Evolutionary conservation across 352 stramenopile genomes (phyloP), one percentile per base, ranked within the genome.

Genomic region (Pythium graminicola): DNA sequence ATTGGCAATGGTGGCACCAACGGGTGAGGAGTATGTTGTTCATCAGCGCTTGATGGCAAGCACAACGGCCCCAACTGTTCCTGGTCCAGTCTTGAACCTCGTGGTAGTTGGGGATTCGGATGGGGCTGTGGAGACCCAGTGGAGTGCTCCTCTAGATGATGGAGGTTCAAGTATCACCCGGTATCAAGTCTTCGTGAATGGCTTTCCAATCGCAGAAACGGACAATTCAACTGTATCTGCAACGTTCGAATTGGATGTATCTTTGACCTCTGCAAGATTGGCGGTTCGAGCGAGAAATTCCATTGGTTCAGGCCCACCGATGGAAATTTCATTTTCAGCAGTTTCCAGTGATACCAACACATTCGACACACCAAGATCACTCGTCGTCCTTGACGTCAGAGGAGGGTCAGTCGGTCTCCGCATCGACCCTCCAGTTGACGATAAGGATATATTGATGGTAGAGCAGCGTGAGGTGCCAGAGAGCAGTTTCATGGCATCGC

Each of bases 141-240:
- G 76, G 76, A 62, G 47, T 17, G 41, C 55, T 5, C 54, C 67
- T 4, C 35, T 69, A 16, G 76, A 86, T 31, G 46, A 73, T 17
- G 76, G 76, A 42, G 76, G 76, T 3, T 55, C 53, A 1, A 16
- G 47, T 13, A 64, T 83, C 13, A 10, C 51, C n/a, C 50, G 43
- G 11, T 85, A 85, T 27, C 19, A 76, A 13, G 19, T 83, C 0
- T 81, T 73, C 39, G 17, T 78, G 26, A 81, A 86, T 38, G 72
- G 70, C 3, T 70, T 61, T 6, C 24, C 76, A 1, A 29, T 58
- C 4, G 32, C 60, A 10, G 75, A 61, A 11, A 33, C 23, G 0
- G 41, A 65, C 40, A 68, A 61, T 26, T 40, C 36, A 4, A 67
- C 55, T 0, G 14, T 67, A 2, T 76, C 67, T 7, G 45, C 56